Conservation (phyloP, 352 stramenopile species). For the Phytophthora melonis region DNA sequence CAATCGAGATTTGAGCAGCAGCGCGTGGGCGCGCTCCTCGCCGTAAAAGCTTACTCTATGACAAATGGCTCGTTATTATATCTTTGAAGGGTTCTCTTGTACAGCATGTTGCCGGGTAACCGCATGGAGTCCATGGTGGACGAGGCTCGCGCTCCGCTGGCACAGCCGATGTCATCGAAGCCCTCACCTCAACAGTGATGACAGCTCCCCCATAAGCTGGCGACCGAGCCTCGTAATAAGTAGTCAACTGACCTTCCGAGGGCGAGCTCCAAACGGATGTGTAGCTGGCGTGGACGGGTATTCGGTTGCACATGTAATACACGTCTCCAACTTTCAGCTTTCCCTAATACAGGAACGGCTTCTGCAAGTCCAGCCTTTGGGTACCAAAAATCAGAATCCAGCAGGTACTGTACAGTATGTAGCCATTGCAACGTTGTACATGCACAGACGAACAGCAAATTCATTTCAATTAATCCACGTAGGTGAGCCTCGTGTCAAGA, state of each 20-base stretch:
- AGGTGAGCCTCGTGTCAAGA: conserved; percentile 65
- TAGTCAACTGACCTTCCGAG: neutral
- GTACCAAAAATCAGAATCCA: neutral
- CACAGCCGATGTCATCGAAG: neutral
- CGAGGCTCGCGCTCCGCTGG: neutral
- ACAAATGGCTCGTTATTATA: too few relatives aligned
- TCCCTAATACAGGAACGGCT: too few relatives aligned
- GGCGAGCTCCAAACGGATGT: neutral
- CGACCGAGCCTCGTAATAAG: neutral
- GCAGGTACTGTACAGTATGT: neutral
- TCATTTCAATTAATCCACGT: conserved; percentile 58
- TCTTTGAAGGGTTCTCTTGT: neutral
- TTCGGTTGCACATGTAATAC: neutral
- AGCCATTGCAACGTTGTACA: neutral
- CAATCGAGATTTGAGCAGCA: neutral
- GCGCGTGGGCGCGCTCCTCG: neutral
- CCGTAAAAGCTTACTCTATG: too few relatives aligned
- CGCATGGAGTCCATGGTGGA: neutral
- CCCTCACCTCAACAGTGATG: neutral
- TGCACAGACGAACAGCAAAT: conserved; percentile 12
- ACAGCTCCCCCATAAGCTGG: neutral
- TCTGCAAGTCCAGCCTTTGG: neutral
- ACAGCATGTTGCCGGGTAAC: neutral
- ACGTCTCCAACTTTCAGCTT: too few relatives aligned
- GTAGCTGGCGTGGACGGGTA: neutral